A percentile compares a stretch with the other conserved stretches of the same genome.
phyloP scores from a whole-genome alignment of 2,329 filamentous ascomycete genomes.

The Alternaria ethzedia region DNA sequence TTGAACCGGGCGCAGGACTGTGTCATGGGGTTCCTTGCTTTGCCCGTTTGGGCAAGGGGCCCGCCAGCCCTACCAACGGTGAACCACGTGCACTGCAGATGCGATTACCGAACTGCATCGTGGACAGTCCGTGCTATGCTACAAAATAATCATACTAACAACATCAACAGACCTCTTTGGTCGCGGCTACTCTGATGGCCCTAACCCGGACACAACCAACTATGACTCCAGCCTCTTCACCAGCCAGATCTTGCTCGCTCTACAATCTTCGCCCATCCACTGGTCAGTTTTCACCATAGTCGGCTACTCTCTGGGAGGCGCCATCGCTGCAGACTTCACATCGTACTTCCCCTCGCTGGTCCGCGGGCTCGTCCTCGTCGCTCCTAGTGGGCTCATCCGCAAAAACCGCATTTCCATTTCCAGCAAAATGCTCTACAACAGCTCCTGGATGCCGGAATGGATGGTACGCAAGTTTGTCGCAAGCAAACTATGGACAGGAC shows the following conservation, averaged over 20 bases:
- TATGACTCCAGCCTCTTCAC: slow-evolving; percentile 78
- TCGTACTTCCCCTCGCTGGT: slow-evolving; percentile 73
- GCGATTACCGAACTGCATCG: neutral
- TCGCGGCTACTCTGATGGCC: slow-evolving; percentile 77
- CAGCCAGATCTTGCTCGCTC: slow-evolving; percentile 72
- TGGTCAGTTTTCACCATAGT: slow-evolving; percentile 68
- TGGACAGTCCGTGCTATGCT: neutral
- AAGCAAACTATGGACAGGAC: slow-evolving; percentile 38
- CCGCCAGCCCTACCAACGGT: slow-evolving; percentile 14
- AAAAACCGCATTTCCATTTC: slow-evolving; percentile 65
- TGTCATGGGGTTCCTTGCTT: slow-evolving; percentile 1
- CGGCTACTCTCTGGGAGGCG: slow-evolving; percentile 83
- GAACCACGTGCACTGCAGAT: slow-evolving; percentile 11
- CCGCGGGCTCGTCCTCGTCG: slow-evolving; percentile 74
- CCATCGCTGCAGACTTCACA: slow-evolving; percentile 73
- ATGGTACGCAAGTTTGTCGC: slow-evolving; percentile 58
- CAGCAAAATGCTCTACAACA: slow-evolving; percentile 68
- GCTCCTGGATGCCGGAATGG: slow-evolving; percentile 64
- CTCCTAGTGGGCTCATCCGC: slow-evolving; percentile 79
- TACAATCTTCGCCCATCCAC: slow-evolving; percentile 70
- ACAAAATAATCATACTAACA: slow-evolving; percentile 7
- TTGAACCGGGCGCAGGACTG: slow-evolving; percentile 1
- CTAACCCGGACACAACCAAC: slow-evolving; percentile 63
- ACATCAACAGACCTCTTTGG: slow-evolving; percentile 68
- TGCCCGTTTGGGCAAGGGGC: slow-evolving; percentile 8